phyloP scores from a whole-genome alignment of 2,329 filamentous ascomycete genomes.

The Polytolypa hystricis region DNA sequence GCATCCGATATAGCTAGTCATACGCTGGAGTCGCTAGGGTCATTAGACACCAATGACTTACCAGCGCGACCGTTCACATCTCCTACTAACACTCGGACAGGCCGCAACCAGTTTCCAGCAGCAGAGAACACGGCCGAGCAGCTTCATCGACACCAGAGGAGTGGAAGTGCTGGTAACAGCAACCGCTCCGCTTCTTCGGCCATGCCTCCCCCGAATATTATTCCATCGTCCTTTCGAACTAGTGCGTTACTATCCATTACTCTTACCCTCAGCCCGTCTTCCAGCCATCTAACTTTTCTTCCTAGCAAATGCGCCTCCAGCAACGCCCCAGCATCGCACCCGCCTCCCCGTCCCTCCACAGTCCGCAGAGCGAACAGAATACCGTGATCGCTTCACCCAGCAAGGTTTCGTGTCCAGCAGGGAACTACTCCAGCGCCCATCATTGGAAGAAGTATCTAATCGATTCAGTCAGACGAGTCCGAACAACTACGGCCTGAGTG shows the following conservation, averaged over 20 bases:
- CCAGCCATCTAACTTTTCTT: too few relatives aligned
- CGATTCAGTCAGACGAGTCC: constrained; percentile 4
- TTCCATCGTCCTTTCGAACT: constrained; percentile 13
- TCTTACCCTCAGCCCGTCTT: too few relatives aligned
- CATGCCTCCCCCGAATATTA: constrained; percentile 23
- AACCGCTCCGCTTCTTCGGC: constrained; percentile 13
- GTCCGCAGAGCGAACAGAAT: background rate
- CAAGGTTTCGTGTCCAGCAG: constrained; percentile 1
- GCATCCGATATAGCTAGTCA: constrained; percentile 43
- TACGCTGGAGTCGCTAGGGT: constrained; percentile 29
- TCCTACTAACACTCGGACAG: constrained; percentile 17
- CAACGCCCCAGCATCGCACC: constrained; percentile 12
- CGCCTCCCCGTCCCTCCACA: constrained; percentile 7
- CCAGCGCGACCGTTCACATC: constrained; percentile 12
- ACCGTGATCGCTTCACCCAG: background rate
- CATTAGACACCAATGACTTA: constrained; percentile 12
- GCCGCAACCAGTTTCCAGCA: constrained; percentile 14
- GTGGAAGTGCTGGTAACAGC: constrained; percentile 26
- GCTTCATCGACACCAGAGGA: constrained; percentile 29
- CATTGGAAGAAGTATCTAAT: constrained; percentile 2
- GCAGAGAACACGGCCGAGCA: constrained; percentile 24
- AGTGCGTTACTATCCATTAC: too few relatives aligned
- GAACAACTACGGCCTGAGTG: constrained; percentile 9
- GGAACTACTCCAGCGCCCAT: constrained; percentile 6
- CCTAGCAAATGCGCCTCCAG: constrained; percentile 8